Percentiles rank a stretch among this genome's conserved stretches.
phyloP scores from a whole-genome alignment of 768 basidiomycete genomes.

The Termitomyces titanicus region DNA sequence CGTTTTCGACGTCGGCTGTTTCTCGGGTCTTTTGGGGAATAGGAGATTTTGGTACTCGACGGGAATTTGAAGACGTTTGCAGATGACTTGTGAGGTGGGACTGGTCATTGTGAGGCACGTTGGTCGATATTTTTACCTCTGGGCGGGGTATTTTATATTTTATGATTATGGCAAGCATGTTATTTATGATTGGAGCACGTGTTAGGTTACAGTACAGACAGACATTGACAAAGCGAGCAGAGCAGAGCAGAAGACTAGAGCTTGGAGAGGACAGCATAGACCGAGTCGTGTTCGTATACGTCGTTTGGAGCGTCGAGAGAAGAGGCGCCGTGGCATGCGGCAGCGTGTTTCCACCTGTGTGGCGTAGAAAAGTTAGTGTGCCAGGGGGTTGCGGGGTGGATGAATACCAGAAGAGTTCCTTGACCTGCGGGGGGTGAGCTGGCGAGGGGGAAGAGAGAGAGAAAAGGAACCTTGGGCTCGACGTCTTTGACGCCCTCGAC shows the following conservation, averaged over 20 bases:
- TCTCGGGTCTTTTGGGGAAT: too few relatives aligned
- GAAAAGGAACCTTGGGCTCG: conserved; percentile 57
- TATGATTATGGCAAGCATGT: too few relatives aligned
- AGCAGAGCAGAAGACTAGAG: neutral
- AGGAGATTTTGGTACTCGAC: too few relatives aligned
- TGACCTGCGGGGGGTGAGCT: conserved; percentile 40
- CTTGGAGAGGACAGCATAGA: conserved; percentile 7
- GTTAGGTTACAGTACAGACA: too few relatives aligned
- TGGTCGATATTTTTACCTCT: too few relatives aligned
- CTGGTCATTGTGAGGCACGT: too few relatives aligned
- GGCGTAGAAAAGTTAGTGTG: neutral
- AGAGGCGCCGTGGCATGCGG: conserved; percentile 64
- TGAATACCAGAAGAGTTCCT: conserved; percentile 78
- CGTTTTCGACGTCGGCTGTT: too few relatives aligned
- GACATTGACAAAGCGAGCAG: too few relatives aligned
- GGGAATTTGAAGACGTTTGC: too few relatives aligned
- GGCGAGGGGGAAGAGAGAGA: neutral
- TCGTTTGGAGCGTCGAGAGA: conserved; percentile 49
- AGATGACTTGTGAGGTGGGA: too few relatives aligned
- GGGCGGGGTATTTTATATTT: too few relatives aligned
- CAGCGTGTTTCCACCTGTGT: conserved; percentile 85
- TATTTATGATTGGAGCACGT: too few relatives aligned
- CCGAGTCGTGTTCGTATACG: conserved; percentile 24
- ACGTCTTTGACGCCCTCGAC: conserved; percentile 74
- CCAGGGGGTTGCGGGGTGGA: neutral